These are phyloP conservation scores for Scedosporium apiospermum DNA, from an alignment of 2,329 filamentous ascomycete species.

Conservation along the genomic window DNA sequence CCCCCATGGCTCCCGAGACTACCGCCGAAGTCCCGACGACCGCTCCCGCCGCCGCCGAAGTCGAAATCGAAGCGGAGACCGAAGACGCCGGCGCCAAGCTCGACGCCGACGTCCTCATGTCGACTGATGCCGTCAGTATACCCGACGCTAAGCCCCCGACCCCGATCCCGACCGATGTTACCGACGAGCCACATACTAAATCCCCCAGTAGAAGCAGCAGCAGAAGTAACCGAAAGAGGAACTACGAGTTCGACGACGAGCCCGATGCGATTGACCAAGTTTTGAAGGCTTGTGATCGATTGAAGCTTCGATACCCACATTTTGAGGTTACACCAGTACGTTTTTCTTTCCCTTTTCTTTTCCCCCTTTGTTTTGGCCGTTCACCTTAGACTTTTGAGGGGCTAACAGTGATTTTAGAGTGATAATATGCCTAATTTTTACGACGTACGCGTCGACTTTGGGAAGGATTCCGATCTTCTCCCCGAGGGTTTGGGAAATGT, in stretches of 20 bases:
- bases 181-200: not conserved
- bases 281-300: too few species aligned
- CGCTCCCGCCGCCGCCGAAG: too few species aligned
- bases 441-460: not conserved
- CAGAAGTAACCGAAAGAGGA: not conserved
- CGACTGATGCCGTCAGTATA: not conserved
- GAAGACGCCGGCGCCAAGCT: constrained; percentile 1
- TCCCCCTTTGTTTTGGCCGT: too few species aligned
- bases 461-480: constrained; percentile 12
- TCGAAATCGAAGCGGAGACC: too few species aligned
- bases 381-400: not conserved
- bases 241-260: not conserved
- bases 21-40: too few species aligned
- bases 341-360: too few species aligned
- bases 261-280: not conserved
- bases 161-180: not conserved
- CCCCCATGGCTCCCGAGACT: too few species aligned
- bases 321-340: too few species aligned
- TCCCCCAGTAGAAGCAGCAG: not conserved
- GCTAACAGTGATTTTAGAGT: not conserved
- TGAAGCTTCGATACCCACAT: too few species aligned
- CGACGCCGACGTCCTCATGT: not conserved
- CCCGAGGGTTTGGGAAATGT: constrained; percentile 25
- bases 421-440: not conserved
- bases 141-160: not conserved